These are phyloP conservation scores for Jacaranda mimosifolia DNA, from an alignment of 257 asterid species.

Conservation along the genomic window DNA sequence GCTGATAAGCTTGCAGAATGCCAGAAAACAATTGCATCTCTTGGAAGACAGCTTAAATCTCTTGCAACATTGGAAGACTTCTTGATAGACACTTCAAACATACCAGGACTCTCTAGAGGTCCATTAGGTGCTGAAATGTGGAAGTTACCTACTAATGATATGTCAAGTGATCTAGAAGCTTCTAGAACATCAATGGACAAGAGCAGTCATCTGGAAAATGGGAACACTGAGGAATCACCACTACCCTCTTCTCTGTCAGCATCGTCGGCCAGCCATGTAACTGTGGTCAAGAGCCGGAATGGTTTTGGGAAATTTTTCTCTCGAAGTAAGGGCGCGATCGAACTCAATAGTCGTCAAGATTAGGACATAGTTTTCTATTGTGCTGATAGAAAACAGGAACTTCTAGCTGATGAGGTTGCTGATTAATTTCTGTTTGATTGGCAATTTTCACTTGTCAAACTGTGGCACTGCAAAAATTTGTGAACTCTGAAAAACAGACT, in stretches of 20 bases:
- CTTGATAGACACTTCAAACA: slow-evolving; percentile 63
- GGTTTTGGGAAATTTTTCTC: slow-evolving; percentile 62
- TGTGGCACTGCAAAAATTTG: slow-evolving; percentile 21
- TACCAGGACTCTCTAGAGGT: slow-evolving; percentile 55
- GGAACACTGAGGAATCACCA: slow-evolving; percentile 53
- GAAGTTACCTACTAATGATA: slow-evolving; percentile 38
- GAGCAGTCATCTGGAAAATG: slow-evolving; percentile 35
- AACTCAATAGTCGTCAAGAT: slow-evolving; percentile 44
- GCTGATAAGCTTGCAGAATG: slow-evolving; percentile 79
- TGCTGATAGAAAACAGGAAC: neutral
- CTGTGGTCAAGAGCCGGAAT: slow-evolving; percentile 45
- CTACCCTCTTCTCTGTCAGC: slow-evolving; percentile 44
- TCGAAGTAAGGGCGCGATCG: slow-evolving; percentile 51
- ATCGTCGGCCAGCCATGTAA: slow-evolving; percentile 40
- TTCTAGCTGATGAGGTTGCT: slow-evolving; percentile 25
- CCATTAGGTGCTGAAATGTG: slow-evolving; percentile 32
- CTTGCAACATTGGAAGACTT: slow-evolving; percentile 75
- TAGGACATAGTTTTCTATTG: neutral
- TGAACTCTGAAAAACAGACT: slow-evolving; percentile 21
- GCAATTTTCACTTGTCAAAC: slow-evolving; percentile 17
- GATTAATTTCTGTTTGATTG: slow-evolving; percentile 45
- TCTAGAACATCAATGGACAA: slow-evolving; percentile 35
- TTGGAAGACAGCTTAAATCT: slow-evolving; percentile 68
- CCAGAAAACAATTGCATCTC: slow-evolving; percentile 77
- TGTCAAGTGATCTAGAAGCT: slow-evolving; percentile 37